phyloP scores from a whole-genome alignment of 176 grass and related monocot genomes.

The Rhynchospora breviuscula region DNA sequence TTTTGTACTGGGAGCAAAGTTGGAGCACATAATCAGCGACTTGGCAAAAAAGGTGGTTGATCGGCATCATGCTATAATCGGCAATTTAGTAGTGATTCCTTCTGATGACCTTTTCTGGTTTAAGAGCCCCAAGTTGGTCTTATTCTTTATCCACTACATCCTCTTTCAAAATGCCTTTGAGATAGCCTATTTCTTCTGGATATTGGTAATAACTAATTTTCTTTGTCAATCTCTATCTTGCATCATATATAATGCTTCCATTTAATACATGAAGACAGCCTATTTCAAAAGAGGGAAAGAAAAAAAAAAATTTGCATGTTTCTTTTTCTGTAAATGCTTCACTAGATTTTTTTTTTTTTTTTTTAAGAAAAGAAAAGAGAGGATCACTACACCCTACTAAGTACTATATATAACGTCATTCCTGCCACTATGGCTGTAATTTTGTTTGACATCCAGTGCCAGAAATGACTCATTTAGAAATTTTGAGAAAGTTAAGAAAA shows the following conservation, averaged over 20 bases:
- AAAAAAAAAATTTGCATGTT: too few species aligned
- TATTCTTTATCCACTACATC: slow-evolving; percentile 66
- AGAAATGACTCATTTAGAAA: too few species aligned
- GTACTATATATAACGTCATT: too few species aligned
- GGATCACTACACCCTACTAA: too few species aligned
- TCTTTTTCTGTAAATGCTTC: too few species aligned
- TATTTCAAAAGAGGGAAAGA: background rate
- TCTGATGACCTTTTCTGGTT: slow-evolving; percentile 89
- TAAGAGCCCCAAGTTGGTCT: slow-evolving; percentile 44
- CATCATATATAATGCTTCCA: background rate
- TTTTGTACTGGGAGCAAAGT: slow-evolving; percentile 55
- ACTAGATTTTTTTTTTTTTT: too few species aligned
- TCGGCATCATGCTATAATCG: slow-evolving; percentile 32
- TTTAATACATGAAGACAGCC: background rate
- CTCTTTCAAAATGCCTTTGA: slow-evolving; percentile 88
- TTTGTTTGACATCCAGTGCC: too few species aligned
- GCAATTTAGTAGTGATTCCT: slow-evolving; percentile 50
- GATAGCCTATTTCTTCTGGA: slow-evolving; percentile 78
- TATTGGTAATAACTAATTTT: slow-evolving; percentile 40
- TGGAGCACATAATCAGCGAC: slow-evolving; percentile 75
- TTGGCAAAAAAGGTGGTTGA: slow-evolving; percentile 61
- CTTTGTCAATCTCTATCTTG: background rate
- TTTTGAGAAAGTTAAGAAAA: too few species aligned
- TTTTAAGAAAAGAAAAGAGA: too few species aligned
- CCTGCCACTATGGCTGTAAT: too few species aligned